A percentile compares a stretch with the other conserved stretches of the same genome.
Conservation (phyloP, 2,329 filamentous ascomycete genomes). For the Penicillium sp. region DNA sequence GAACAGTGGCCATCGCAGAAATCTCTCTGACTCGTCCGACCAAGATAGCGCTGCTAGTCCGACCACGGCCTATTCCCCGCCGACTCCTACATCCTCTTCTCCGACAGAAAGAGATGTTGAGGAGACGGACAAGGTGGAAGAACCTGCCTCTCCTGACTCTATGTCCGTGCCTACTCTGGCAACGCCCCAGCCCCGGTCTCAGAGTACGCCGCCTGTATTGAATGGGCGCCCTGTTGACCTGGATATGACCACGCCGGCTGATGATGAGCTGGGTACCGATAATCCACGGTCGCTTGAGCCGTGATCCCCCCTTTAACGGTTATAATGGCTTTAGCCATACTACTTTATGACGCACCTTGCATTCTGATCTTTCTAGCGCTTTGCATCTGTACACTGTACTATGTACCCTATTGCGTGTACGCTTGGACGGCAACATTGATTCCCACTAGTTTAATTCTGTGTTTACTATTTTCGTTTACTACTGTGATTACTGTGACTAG, state of each 20-base stretch:
- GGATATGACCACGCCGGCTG: neutral
- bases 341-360: conserved; percentile 6
- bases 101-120: conserved; percentile 17
- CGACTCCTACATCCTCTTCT: conserved; percentile 38
- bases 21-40: conserved; percentile 37
- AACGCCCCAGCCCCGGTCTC: conserved; percentile 28
- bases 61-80: conserved; percentile 38
- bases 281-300: conserved; percentile 5
- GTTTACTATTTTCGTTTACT: neutral
- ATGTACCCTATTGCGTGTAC: neutral
- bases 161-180: conserved; percentile 24
- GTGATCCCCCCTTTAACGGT: neutral
- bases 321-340: neutral
- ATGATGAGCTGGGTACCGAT: neutral
- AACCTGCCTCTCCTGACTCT: conserved; percentile 16
- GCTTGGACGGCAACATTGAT: conserved; percentile 2
- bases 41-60: conserved; percentile 31
- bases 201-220: conserved; percentile 33
- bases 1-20: conserved; percentile 28
- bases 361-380: conserved; percentile 7
- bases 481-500: neutral
- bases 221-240: conserved; percentile 13
- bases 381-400: conserved; percentile 8
- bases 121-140: conserved; percentile 18
- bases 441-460: neutral